Percentiles rank a stretch among this genome's conserved stretches.
Evolutionary conservation across 208 protist species (phyloP).

Genomic region (Trichomonas tenax): DNA sequence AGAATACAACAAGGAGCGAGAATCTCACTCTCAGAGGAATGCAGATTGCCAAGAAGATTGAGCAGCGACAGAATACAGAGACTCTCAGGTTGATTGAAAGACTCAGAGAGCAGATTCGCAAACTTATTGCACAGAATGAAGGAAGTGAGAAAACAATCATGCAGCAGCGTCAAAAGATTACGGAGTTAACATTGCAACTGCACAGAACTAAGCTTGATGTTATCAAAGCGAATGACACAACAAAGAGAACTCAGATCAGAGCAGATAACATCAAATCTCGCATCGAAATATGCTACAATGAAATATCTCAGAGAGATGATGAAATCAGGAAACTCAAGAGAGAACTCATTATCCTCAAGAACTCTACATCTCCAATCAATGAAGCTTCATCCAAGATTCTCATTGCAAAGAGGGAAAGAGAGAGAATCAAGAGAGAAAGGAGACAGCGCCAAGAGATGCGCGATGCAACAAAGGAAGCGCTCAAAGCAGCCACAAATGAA

Average conservation of each 20-base stretch:
- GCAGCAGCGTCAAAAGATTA: neutral
- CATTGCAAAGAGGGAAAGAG: neutral
- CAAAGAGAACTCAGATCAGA: neutral
- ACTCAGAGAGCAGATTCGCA: neutral
- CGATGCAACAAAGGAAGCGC: neutral
- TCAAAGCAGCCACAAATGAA: neutral
- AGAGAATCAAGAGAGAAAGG: neutral
- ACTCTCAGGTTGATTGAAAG: neutral
- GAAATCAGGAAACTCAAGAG: neutral
- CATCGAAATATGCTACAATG: neutral
- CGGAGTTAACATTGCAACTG: neutral
- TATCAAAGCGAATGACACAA: neutral
- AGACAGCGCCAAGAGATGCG: neutral
- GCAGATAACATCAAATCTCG: neutral
- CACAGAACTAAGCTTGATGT: neutral
- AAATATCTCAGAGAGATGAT: neutral
- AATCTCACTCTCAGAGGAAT: neutral
- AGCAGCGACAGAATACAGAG: neutral
- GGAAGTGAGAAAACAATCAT: neutral
- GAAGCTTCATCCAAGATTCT: neutral
- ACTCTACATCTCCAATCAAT: neutral
- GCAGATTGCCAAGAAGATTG: neutral
- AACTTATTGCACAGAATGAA: neutral
- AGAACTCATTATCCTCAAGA: neutral
- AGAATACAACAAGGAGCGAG: neutral